Conservation (phyloP, 2,329 filamentous ascomycete genomes). For the Calonectria honghensis region DNA sequence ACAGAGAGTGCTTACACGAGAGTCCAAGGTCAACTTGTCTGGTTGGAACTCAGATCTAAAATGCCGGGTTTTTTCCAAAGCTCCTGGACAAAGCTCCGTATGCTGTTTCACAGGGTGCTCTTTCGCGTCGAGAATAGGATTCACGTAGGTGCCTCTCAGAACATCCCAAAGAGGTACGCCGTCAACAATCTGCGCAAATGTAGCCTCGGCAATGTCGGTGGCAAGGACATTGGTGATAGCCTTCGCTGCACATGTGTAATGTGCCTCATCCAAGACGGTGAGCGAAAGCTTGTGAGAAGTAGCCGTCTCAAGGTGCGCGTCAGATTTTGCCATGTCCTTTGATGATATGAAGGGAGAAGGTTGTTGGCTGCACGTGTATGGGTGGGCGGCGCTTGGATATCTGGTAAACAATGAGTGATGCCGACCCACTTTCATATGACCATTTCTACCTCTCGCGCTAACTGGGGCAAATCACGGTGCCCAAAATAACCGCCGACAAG, state of each 20-base stretch:
- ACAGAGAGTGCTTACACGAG: neutral
- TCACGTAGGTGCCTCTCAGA: neutral
- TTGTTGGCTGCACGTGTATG: neutral
- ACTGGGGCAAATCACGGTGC: neutral
- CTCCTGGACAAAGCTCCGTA: neutral
- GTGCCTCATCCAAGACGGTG: neutral
- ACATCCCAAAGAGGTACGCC: neutral
- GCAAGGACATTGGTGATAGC: neutral
- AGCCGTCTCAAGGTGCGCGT: neutral
- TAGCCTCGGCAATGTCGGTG: neutral
- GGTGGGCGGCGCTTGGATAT: neutral
- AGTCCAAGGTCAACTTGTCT: neutral
- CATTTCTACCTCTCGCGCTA: neutral
- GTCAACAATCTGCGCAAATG: slow-evolving; percentile 3
- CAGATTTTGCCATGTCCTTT: neutral
- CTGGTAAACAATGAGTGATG: neutral
- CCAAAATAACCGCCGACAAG: neutral
- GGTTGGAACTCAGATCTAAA: neutral
- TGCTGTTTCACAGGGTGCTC: neutral
- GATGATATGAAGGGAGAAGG: neutral
- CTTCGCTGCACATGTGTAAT: neutral
- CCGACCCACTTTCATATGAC: neutral
- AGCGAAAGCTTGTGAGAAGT: neutral
- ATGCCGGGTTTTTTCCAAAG: neutral
- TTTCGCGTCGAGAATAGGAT: neutral